Base-by-base conservation (phyloP, 2,329 filamentous ascomycete genomes). In the Cladosporium velox region DNA sequence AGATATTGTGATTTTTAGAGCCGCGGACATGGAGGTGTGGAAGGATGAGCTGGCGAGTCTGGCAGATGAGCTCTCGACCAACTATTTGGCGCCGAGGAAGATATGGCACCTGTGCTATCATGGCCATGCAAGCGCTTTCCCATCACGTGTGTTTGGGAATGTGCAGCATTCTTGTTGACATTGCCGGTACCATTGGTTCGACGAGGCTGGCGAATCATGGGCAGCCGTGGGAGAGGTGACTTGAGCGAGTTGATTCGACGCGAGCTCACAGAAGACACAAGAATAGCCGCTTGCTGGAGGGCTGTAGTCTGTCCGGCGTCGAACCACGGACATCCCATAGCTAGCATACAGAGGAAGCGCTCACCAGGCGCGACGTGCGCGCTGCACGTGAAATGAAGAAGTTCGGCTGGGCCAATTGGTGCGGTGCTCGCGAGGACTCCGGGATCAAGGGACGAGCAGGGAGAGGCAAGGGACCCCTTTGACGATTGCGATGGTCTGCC, bases 351-450 rank as follows among this genome's bases (percentile, higher is more conserved):
- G 55, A 24, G 7, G 55, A 41, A 58, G 55, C 55, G 32, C 55
- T 34, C 55, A 58, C 34, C 30, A 26, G 30, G 55, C 55, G 55
- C 55, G 32, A 35, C 34, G 34, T 58, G 30, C n/a, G 32, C 12
- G 55, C 55, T 58, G 55, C 55, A 58, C 21, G 55, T 58, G 55
- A 58, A 58, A 58, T 58, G 55, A 58, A 58, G 34, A 41, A 41
- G 28, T 15, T 2, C 30, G n/a, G n/a, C 14, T 24, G 18, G 21
- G 55, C 55, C 55, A 58, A 58, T 58, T 24, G 18, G 55, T 2
- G 32, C 1, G 30, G 55, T 21, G 32, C 18, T 58, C 55, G 55
- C 55, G 21, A 34, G n/a, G 12, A 58, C 55, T 41, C 32, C 55
- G 32, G 55, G 11, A 28, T 5, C 52, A 55, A 34, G 52, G 18